These are phyloP conservation scores for Neoascochyta sp. DNA, from an alignment of 2,329 filamentous ascomycete species.

Conservation along the genomic window DNA sequence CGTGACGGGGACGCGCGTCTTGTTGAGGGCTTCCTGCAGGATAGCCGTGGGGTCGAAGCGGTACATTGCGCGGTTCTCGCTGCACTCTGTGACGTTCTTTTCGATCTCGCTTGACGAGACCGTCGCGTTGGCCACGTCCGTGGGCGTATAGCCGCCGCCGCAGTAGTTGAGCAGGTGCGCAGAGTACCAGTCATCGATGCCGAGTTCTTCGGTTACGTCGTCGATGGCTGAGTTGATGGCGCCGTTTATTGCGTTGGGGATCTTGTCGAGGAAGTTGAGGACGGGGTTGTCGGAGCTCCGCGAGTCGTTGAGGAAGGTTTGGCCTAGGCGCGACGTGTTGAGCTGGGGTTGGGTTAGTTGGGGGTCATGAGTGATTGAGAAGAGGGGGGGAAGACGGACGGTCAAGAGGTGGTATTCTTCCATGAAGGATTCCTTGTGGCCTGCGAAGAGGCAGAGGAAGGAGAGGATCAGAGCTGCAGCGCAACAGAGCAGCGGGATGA, in stretches of 20 bases:
- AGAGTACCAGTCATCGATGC: slow-evolving; percentile 59
- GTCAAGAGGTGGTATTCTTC: slow-evolving; percentile 56
- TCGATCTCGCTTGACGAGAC: slow-evolving; percentile 40
- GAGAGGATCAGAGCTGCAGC: slow-evolving; percentile 56
- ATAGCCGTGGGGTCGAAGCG: slow-evolving; percentile 54
- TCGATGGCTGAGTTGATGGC: slow-evolving; percentile 41
- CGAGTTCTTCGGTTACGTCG: slow-evolving; percentile 48
- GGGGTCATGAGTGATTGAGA: too few relatives aligned
- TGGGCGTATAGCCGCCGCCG: slow-evolving; percentile 47
- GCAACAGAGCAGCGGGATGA: slow-evolving; percentile 51
- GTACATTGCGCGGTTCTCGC: slow-evolving; percentile 52
- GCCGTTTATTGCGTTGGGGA: slow-evolving; percentile 32
- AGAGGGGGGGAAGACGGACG: slow-evolving; percentile 31
- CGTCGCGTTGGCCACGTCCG: slow-evolving; percentile 43
- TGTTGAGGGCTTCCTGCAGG: slow-evolving; percentile 49
- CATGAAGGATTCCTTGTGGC: slow-evolving; percentile 54
- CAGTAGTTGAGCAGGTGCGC: slow-evolving; percentile 61
- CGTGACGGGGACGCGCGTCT: slow-evolving; percentile 42
- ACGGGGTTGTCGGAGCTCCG: slow-evolving; percentile 21
- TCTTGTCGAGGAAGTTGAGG: slow-evolving; percentile 32
- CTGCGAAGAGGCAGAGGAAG: slow-evolving; percentile 60
- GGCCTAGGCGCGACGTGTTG: slow-evolving; percentile 56
- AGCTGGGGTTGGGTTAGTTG: slow-evolving; percentile 38
- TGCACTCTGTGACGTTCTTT: slow-evolving; percentile 55
- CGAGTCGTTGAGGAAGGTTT: slow-evolving; percentile 33